These are phyloP conservation scores for Calonectria hawksworthii DNA, from an alignment of 2,329 filamentous ascomycete genomes.

Conservation along the genomic window DNA sequence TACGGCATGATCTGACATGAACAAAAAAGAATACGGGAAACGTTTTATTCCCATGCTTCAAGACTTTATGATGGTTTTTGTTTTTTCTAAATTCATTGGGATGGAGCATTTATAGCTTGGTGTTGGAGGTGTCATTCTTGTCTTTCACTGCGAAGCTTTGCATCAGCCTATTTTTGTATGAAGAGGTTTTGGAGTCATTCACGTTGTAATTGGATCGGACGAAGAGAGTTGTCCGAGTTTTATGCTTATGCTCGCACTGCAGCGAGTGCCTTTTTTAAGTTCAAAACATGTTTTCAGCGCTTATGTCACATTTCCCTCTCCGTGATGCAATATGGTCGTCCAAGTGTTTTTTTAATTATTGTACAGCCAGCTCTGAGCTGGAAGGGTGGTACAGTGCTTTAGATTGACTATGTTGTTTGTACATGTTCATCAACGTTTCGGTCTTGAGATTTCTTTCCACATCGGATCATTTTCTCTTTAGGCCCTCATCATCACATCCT, in stretches of 20 bases:
- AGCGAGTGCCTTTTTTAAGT: constrained; percentile 35
- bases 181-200: constrained; percentile 29
- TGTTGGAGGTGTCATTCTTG: constrained; percentile 48
- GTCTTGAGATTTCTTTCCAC: constrained; percentile 23
- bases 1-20: constrained; percentile 32
- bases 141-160: constrained; percentile 42
- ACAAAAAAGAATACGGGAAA: constrained; percentile 19
- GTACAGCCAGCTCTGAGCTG: constrained; percentile 48
- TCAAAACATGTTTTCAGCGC: constrained; percentile 39
- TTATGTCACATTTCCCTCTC: constrained; percentile 1
- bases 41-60: constrained; percentile 11
- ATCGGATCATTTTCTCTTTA: constrained; percentile 16
- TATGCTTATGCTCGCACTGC: constrained; percentile 15
- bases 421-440: constrained; percentile 36
- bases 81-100: constrained; percentile 41
- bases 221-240: constrained; percentile 34
- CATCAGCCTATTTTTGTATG: constrained; percentile 36
- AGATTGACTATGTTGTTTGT: constrained; percentile 41
- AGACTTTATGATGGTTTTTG: constrained; percentile 38
- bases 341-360: constrained; percentile 44
- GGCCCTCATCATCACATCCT: neutral
- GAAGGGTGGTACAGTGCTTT: constrained; percentile 44
- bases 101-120: constrained; percentile 48
- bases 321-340: constrained; percentile 17
- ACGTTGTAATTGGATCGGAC: constrained; percentile 33